Evolutionary conservation across 1,284 basidiomycete species (phyloP), one percentile per base, ranked within the genome.

Genomic region (Heimioporus retisporus): DNA sequence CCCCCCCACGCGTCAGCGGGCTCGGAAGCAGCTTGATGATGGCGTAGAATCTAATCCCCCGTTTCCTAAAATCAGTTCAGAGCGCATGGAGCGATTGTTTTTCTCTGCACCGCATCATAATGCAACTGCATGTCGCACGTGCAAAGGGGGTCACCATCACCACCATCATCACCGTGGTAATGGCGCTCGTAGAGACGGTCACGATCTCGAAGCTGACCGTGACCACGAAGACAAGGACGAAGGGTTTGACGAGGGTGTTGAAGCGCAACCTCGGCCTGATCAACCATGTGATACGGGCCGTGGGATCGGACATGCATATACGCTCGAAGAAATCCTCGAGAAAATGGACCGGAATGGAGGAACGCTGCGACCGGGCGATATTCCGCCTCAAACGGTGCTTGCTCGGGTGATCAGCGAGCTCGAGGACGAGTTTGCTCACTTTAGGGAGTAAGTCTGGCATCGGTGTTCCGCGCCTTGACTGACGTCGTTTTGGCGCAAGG

Each of bases 361-460:
- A 13, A 70, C 65, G 5, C 57, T 79, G 43, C 68, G 64, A 64
- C 64, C 65, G 44, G 64, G 63, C 28, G 73, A 71, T 35, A 66
- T 94, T 4, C 95, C 94, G 2, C 93, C 94, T 23, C 94, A 96
- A 79, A 96, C 94, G 0, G 89, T 96, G 6, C 85, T 96, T 10
- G 85, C 89, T 40, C 85, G 93, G 19, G 93, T 96, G 35, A 83
- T 96, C 53, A 77, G 90, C 65, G 95, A 96, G 80, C 84, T 97
- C 16, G 95, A 97, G 77, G 95, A 95, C 72, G 96, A 97, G 76
- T 96, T 96, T 75, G 88, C 87, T 25, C 95, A 96, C 82, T 96
- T 95, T 79, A 96, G 94, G 80, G 88, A 91, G 95, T 96, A 71
- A 60, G 87, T 80, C 50, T 59, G 44, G 25, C 35, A 35, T 35